These are phyloP conservation scores for Drechslerella coelobrocha DNA, from an alignment of 2,329 filamentous ascomycete species.

Conservation along the genomic window DNA sequence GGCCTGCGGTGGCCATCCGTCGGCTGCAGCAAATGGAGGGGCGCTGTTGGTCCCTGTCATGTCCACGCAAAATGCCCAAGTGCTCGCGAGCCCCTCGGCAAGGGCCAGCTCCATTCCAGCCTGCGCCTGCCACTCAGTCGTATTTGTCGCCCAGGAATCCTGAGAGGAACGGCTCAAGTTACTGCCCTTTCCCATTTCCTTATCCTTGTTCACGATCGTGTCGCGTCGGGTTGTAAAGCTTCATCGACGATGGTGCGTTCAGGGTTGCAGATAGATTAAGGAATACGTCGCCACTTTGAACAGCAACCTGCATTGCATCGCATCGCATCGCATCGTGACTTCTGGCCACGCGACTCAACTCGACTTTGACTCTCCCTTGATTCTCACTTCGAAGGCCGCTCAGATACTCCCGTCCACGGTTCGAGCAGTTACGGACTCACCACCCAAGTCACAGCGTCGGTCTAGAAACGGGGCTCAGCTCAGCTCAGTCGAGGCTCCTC, in stretches of 20 bases:
- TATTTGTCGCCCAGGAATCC: not conserved
- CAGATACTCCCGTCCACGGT: too few species aligned
- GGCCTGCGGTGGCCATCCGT: not conserved
- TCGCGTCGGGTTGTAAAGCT: not conserved
- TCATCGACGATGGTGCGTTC: constrained; percentile 4
- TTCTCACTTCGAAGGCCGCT: too few species aligned
- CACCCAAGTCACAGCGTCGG: too few species aligned
- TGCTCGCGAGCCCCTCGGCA: constrained; percentile 6
- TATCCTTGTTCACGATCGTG: not conserved
- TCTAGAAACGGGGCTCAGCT: too few species aligned
- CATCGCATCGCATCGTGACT: too few species aligned
- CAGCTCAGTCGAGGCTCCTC: too few species aligned
- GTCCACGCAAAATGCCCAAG: not conserved
- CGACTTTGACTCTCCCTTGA: too few species aligned
- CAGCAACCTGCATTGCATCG: constrained; percentile 1
- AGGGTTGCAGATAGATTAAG: constrained; percentile 37
- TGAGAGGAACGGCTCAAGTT: not conserved
- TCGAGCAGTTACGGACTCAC: too few species aligned
- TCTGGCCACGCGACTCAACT: too few species aligned
- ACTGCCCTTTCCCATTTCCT: too few species aligned
- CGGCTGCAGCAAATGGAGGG: constrained; percentile 16
- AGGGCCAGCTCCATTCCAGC: constrained; percentile 8
- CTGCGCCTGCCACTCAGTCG: constrained; percentile 14
- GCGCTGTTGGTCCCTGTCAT: constrained; percentile 20
- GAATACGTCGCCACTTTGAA: constrained; percentile 25